Evolutionary conservation across 1,284 basidiomycete genomes (phyloP).

Genomic region (Microbotryum intermedium): DNA sequence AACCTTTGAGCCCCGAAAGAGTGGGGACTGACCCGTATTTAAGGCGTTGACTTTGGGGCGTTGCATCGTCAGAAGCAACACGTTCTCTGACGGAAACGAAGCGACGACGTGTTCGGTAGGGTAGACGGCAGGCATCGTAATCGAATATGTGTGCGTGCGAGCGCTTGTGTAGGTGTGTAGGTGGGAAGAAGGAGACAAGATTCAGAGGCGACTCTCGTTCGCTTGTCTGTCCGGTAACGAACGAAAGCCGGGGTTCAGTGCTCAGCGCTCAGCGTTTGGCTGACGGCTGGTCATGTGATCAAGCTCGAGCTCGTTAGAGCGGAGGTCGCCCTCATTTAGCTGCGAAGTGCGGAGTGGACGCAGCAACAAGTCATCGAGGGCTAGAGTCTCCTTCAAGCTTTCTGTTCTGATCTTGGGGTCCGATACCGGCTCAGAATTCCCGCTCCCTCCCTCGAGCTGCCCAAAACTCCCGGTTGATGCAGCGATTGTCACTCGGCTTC

Average conservation of each 20-base stretch:
- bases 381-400: too few species aligned
- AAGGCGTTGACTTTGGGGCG: slow-evolving; percentile 65
- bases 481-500: too few species aligned
- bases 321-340: too few species aligned
- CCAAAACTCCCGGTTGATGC: too few species aligned
- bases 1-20: slow-evolving; percentile 1
- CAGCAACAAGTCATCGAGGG: too few species aligned
- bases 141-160: background rate
- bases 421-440: too few species aligned
- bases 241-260: background rate
- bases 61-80: slow-evolving; percentile 26
- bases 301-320: too few species aligned
- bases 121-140: background rate
- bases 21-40: slow-evolving; percentile 46
- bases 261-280: too few species aligned
- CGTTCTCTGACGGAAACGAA: slow-evolving; percentile 14
- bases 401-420: too few species aligned
- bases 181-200: background rate
- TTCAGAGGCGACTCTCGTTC: background rate
- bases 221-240: background rate
- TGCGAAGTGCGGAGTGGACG: too few species aligned
- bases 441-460: too few species aligned
- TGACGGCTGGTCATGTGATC: background rate
- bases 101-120: slow-evolving; percentile 8
- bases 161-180: background rate